Conservation (phyloP, 495 filamentous ascomycete species). For the Aspergillus kassunensis region DNA sequence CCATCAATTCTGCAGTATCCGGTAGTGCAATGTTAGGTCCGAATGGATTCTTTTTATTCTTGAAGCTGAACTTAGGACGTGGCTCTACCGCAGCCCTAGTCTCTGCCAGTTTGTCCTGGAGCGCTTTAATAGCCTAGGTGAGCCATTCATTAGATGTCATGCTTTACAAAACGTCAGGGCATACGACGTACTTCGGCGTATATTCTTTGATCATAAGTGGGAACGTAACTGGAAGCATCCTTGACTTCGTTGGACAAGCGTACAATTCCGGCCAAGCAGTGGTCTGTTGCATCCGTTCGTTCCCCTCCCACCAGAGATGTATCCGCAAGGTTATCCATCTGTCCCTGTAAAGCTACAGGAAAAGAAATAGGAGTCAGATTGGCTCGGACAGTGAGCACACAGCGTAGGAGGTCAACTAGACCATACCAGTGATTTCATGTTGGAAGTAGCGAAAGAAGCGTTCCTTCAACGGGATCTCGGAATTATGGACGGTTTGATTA, state of each 20-base stretch:
- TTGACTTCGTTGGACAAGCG: slow-evolving; percentile 65
- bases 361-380: slow-evolving; percentile 12
- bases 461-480: slow-evolving; percentile 56
- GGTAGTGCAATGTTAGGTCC: slow-evolving; percentile 51
- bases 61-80: slow-evolving; percentile 70
- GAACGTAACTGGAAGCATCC: slow-evolving; percentile 63
- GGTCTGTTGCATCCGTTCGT: slow-evolving; percentile 61
- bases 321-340: slow-evolving; percentile 53
- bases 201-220: slow-evolving; percentile 72
- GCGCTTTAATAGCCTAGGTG: slow-evolving; percentile 59
- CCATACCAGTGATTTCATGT: slow-evolving; percentile 62
- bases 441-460: slow-evolving; percentile 78
- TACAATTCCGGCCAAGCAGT: slow-evolving; percentile 62
- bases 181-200: slow-evolving; percentile 57
- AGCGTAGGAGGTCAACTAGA: slow-evolving; percentile 12
- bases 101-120: slow-evolving; percentile 61
- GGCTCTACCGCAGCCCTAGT: slow-evolving; percentile 56
- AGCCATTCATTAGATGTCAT: slow-evolving; percentile 1
- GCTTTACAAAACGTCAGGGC: neutral
- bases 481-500: slow-evolving; percentile 37
- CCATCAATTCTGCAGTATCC: slow-evolving; percentile 51
- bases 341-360: slow-evolving; percentile 53
- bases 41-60: slow-evolving; percentile 49
- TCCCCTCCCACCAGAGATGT: slow-evolving; percentile 52
- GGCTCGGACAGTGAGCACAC: slow-evolving; percentile 12